Evolutionary conservation across 495 filamentous ascomycete genomes (phyloP).

Genomic region (Penicillium maclennaniae): DNA sequence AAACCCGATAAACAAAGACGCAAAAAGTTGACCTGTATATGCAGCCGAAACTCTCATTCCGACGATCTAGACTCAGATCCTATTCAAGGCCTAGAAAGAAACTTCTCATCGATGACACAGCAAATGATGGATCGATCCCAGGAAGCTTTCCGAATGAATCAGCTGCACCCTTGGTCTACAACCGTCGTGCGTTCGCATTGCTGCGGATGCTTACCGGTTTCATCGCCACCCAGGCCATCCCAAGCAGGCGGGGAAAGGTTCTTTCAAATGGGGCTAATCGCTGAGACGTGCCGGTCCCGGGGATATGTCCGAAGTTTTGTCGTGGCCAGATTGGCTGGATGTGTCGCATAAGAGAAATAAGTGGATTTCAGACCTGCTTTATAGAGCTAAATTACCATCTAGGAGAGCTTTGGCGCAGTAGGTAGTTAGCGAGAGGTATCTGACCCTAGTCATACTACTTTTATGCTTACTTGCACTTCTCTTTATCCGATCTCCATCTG

Average conservation of each 20-base stretch:
- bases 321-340: neutral
- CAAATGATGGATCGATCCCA: neutral
- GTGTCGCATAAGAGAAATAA: neutral
- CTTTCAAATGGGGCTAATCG: slow-evolving; percentile 20
- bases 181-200: slow-evolving; percentile 22
- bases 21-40: slow-evolving; percentile 10
- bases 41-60: slow-evolving; percentile 9
- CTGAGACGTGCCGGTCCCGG: slow-evolving; percentile 12
- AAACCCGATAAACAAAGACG: neutral
- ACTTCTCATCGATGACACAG: neutral
- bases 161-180: slow-evolving; percentile 1
- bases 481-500: neutral
- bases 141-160: neutral
- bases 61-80: neutral
- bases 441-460: too few species aligned
- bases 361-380: neutral
- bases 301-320: neutral
- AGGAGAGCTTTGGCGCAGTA: neutral
- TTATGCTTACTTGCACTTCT: neutral
- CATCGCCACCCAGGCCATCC: slow-evolving; percentile 26
- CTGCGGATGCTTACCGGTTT: slow-evolving; percentile 19
- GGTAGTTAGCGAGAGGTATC: too few species aligned
- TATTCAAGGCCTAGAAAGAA: neutral
- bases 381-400: neutral
- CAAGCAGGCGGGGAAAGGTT: slow-evolving; percentile 21